phyloP scores from a whole-genome alignment of 257 asterid genomes.

The Gardenia jasminoides region DNA sequence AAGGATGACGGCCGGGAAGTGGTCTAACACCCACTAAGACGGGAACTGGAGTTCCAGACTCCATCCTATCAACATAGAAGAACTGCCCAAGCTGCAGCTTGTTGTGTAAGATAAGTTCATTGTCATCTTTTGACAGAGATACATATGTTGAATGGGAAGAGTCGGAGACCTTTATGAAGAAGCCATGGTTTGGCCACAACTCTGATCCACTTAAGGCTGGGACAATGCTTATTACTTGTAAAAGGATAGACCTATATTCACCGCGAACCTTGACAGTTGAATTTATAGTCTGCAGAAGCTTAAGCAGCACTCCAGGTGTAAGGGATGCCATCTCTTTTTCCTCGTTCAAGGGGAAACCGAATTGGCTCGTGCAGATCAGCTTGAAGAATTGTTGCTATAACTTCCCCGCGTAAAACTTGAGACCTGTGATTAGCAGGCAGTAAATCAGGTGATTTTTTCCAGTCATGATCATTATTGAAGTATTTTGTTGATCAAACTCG shows the following conservation, averaged over 20 bases:
- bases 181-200: constrained; percentile 79
- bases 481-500: neutral
- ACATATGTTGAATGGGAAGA: constrained; percentile 88
- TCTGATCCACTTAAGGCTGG: constrained; percentile 77
- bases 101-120: constrained; percentile 71
- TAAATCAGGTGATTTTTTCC: neutral
- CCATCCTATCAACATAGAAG: constrained; percentile 75
- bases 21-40: constrained; percentile 68
- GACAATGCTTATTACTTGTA: constrained; percentile 83
- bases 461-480: neutral
- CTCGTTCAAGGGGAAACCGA: constrained; percentile 3
- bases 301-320: constrained; percentile 73
- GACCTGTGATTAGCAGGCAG: neutral
- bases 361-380: neutral
- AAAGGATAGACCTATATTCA: constrained; percentile 58
- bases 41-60: constrained; percentile 70
- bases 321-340: constrained; percentile 60
- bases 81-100: constrained; percentile 78
- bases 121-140: constrained; percentile 56
- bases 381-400: too few species aligned
- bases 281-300: constrained; percentile 68
- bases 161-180: constrained; percentile 84
- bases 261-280: constrained; percentile 71
- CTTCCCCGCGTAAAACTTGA: too few species aligned
- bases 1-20: constrained; percentile 74